Conservation (phyloP, 768 basidiomycete genomes). For the Pholiota molesta region DNA sequence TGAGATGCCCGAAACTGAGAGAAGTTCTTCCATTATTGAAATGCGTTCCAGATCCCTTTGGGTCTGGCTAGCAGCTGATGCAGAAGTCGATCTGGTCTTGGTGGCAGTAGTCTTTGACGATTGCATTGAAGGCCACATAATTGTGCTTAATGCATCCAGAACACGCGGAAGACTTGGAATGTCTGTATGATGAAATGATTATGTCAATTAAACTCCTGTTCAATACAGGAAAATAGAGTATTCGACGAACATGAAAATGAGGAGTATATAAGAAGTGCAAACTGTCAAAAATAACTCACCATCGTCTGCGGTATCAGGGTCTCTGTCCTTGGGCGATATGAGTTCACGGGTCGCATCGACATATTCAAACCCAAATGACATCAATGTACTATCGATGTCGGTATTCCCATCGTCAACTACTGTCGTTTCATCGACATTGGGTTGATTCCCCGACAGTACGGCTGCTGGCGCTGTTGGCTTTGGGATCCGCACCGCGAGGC, state of each 20-base stretch:
- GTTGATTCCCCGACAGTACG: background rate
- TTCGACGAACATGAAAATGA: no score
- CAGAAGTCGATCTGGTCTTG: background rate
- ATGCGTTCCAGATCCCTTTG: slow-evolving; percentile 17
- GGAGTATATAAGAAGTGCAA: background rate
- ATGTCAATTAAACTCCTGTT: background rate
- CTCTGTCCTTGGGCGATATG: background rate
- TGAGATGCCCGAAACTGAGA: slow-evolving; percentile 15
- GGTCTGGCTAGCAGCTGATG: background rate
- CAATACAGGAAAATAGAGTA: no score
- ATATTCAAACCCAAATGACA: slow-evolving; percentile 77
- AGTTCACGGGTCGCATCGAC: slow-evolving; percentile 53
- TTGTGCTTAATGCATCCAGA: slow-evolving; percentile 78
- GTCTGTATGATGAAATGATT: slow-evolving; percentile 31
- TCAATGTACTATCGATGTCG: slow-evolving; percentile 67
- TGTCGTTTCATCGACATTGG: background rate
- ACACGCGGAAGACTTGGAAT: slow-evolving; percentile 65
- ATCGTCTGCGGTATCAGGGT: slow-evolving; percentile 24
- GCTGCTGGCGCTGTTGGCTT: slow-evolving; percentile 9
- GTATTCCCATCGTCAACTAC: slow-evolving; percentile 16
- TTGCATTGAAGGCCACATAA: slow-evolving; percentile 88
- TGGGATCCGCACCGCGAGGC: slow-evolving; percentile 64
- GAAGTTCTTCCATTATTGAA: slow-evolving; percentile 23
- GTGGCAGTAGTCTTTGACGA: slow-evolving; percentile 21
- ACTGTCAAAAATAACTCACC: slow-evolving; percentile 15